Conservation (phyloP, 2,329 filamentous ascomycete genomes). For the Aplosporella prunicola region DNA sequence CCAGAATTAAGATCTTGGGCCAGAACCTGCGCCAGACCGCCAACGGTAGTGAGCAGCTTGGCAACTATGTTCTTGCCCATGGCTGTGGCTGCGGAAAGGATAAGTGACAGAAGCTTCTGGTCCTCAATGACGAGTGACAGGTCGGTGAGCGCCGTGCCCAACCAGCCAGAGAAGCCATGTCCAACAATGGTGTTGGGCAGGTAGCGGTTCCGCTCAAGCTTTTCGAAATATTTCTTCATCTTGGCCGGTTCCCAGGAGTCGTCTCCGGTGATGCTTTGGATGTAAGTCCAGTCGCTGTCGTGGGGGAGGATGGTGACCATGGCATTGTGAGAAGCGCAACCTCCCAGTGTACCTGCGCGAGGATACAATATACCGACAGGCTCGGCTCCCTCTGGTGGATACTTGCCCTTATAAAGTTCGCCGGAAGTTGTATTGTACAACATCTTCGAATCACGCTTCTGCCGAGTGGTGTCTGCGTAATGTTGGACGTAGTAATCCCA, state of each 20-base stretch:
- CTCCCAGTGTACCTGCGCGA: conserved; percentile 47
- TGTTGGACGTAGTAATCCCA: conserved; percentile 59
- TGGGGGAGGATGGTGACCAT: conserved; percentile 49
- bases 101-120: conserved; percentile 44
- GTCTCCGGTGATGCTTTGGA: conserved; percentile 51
- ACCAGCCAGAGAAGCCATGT: conserved; percentile 51
- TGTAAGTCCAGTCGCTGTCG: conserved; percentile 50
- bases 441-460: conserved; percentile 51
- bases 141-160: conserved; percentile 33
- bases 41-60: conserved; percentile 25
- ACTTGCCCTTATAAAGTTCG: conserved; percentile 43
- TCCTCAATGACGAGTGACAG: conserved; percentile 44
- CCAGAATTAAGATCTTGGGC: conserved; percentile 41
- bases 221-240: conserved; percentile 48
- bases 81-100: conserved; percentile 42
- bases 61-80: conserved; percentile 32
- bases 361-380: conserved; percentile 50
- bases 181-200: conserved; percentile 32
- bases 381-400: conserved; percentile 43
- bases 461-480: conserved; percentile 45
- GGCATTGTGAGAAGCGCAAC: conserved; percentile 53
- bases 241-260: conserved; percentile 46
- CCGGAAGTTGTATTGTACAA: conserved; percentile 46
- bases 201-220: conserved; percentile 47
- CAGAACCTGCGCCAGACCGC: conserved; percentile 36